A percentile compares a stretch with the other conserved stretches of the same genome.
Evolutionary conservation across 164 flowering plant species (phyloP).

Genomic region (Liriodendron chinense): DNA sequence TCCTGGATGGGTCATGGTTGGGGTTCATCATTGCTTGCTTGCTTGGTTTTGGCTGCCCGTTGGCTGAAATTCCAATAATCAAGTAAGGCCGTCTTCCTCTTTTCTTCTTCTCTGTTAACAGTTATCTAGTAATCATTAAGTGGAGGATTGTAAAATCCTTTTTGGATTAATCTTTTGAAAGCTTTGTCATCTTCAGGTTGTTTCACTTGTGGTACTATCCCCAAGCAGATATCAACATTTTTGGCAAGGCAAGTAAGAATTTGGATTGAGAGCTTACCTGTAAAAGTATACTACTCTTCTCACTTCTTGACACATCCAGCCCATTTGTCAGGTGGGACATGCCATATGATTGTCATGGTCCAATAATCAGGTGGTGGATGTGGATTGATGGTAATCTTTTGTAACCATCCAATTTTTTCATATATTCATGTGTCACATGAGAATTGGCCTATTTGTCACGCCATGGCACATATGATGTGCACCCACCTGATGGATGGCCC

Average conservation of each 20-base stretch:
- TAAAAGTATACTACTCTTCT: neutral
- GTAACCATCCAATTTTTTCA: too few species aligned
- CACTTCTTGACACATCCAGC: neutral
- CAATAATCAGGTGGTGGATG: neutral
- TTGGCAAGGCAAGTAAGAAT: constrained; percentile 58
- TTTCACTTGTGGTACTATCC: constrained; percentile 89
- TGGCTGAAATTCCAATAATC: constrained; percentile 87
- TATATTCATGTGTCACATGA: too few species aligned
- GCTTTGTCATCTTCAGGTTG: constrained; percentile 34
- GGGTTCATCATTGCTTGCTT: constrained; percentile 78
- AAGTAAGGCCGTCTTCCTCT: constrained; percentile 39
- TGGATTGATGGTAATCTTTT: neutral
- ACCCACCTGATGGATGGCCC: neutral
- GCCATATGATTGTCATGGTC: neutral
- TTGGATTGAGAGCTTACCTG: too few species aligned
- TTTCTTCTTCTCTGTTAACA: neutral
- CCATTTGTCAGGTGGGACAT: neutral
- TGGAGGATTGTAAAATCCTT: neutral
- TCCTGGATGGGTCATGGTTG: constrained; percentile 57
- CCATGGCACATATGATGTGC: too few species aligned
- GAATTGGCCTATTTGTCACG: too few species aligned
- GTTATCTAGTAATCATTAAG: neutral
- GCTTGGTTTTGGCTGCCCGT: constrained; percentile 69
- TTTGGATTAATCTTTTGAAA: neutral
- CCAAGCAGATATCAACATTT: constrained; percentile 60